phyloP scores from a whole-genome alignment of 345 rosid genomes.

The Boechera stricta region DNA sequence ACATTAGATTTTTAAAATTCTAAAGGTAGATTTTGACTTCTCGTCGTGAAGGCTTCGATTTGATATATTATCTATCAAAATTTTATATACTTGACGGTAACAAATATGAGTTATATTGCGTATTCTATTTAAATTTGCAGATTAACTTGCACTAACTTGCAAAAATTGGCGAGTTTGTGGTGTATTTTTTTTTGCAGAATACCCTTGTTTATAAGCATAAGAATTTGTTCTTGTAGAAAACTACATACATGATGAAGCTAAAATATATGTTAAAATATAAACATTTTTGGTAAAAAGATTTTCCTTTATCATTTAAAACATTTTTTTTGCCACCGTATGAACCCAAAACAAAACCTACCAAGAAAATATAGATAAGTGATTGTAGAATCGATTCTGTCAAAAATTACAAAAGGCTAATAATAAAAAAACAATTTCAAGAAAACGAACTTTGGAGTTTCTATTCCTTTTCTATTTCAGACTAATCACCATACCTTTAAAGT shows the following conservation, averaged over 20 bases:
- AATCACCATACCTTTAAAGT: slow-evolving; percentile 27
- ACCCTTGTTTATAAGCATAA: no score
- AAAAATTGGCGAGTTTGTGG: no score
- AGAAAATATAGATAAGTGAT: not conserved
- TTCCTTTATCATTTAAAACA: not conserved
- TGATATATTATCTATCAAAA: no score
- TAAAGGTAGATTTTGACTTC: no score
- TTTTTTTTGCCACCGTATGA: slow-evolving; percentile 26
- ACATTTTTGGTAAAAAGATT: not conserved
- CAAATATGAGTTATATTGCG: no score
- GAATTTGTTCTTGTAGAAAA: not conserved
- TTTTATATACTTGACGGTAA: no score
- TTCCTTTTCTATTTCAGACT: slow-evolving; percentile 43
- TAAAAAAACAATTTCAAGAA: slow-evolving; percentile 10
- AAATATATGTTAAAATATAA: not conserved
- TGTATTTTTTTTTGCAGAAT: no score
- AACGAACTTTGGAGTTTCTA: slow-evolving; percentile 38
- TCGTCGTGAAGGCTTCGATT: no score
- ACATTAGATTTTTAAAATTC: no score
- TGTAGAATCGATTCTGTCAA: slow-evolving; percentile 29
- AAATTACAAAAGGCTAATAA: slow-evolving; percentile 19
- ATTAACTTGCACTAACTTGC: no score
- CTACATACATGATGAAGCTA: not conserved
- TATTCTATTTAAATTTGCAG: no score
- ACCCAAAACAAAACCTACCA: slow-evolving; percentile 37